Evolutionary conservation across 441 rosid genomes (phyloP).

Genomic region (Cnidoscolus chayamansa): DNA sequence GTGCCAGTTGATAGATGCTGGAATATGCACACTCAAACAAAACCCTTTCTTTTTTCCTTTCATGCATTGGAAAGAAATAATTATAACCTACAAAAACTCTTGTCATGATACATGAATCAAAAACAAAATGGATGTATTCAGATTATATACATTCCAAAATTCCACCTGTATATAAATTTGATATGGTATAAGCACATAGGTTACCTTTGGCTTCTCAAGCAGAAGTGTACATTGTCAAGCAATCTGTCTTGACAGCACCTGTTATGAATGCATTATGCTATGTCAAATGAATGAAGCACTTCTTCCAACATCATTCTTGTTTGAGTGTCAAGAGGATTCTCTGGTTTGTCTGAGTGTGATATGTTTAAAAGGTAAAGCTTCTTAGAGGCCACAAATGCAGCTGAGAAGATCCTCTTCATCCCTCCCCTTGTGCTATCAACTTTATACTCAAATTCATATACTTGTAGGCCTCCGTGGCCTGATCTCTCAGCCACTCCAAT

Average conservation of each 20-base stretch:
- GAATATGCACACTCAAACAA: neutral
- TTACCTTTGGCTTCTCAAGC: slow-evolving; percentile 21
- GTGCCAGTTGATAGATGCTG: neutral
- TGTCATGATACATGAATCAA: neutral
- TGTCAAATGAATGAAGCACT: slow-evolving; percentile 81
- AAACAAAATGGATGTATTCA: too few relatives aligned
- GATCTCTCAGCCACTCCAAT: slow-evolving; percentile 59
- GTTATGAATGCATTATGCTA: slow-evolving; percentile 27
- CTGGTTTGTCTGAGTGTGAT: slow-evolving; percentile 63
- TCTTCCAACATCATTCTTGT: slow-evolving; percentile 59
- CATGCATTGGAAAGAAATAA: neutral
- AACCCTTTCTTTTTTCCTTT: neutral
- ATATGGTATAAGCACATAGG: neutral
- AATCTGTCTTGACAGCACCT: neutral
- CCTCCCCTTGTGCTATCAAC: slow-evolving; percentile 83
- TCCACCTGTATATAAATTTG: neutral
- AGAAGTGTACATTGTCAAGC: neutral
- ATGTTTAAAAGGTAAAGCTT: slow-evolving; percentile 74
- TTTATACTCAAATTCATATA: slow-evolving; percentile 74
- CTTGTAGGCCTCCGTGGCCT: slow-evolving; percentile 50
- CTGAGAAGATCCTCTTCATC: slow-evolving; percentile 70
- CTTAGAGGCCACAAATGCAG: slow-evolving; percentile 67
- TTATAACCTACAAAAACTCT: neutral
- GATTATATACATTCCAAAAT: too few relatives aligned
- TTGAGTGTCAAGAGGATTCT: slow-evolving; percentile 53